Evolutionary conservation across 2,329 filamentous ascomycete genomes (phyloP).

Genomic region (Albifimbria verrucaria): DNA sequence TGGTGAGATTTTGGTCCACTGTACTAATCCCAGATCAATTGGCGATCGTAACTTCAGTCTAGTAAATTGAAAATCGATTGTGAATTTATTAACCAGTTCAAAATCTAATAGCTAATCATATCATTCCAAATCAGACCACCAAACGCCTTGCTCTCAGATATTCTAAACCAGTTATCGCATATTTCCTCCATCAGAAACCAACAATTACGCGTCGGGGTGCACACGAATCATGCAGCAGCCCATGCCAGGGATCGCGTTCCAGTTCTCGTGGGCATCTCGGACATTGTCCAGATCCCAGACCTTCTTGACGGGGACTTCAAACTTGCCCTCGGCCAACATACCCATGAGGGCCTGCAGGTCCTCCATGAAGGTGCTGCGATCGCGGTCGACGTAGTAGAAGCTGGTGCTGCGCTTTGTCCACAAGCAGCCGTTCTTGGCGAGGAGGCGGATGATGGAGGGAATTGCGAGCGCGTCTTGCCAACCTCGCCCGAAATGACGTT

Average conservation of each 20-base stretch:
- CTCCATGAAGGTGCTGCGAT: slow-evolving; percentile 26
- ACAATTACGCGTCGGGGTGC: not conserved
- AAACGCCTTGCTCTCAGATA: not conserved
- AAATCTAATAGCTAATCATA: not conserved
- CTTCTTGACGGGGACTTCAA: slow-evolving; percentile 33
- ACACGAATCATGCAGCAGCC: slow-evolving; percentile 32
- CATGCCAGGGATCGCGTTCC: slow-evolving; percentile 30
- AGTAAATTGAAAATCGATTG: too few relatives aligned
- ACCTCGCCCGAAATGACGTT: slow-evolving; percentile 20
- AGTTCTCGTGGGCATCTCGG: slow-evolving; percentile 31
- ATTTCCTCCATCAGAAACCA: too few relatives aligned
- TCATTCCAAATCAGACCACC: not conserved
- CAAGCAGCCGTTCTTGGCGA: slow-evolving; percentile 23
- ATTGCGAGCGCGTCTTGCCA: slow-evolving; percentile 28
- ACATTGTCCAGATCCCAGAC: slow-evolving; percentile 39
- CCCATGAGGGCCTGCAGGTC: slow-evolving; percentile 27
- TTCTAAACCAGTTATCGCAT: not conserved
- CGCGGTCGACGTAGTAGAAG: slow-evolving; percentile 34
- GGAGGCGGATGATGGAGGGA: slow-evolving; percentile 29
- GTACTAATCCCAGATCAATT: too few relatives aligned
- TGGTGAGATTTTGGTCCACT: too few relatives aligned
- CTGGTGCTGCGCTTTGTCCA: slow-evolving; percentile 26
- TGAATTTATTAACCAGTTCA: too few relatives aligned
- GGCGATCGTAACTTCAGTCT: too few relatives aligned
- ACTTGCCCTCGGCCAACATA: slow-evolving; percentile 25